Base-by-base conservation (phyloP, 495 filamentous ascomycete species). In the Aspergillus avenaceus region DNA sequence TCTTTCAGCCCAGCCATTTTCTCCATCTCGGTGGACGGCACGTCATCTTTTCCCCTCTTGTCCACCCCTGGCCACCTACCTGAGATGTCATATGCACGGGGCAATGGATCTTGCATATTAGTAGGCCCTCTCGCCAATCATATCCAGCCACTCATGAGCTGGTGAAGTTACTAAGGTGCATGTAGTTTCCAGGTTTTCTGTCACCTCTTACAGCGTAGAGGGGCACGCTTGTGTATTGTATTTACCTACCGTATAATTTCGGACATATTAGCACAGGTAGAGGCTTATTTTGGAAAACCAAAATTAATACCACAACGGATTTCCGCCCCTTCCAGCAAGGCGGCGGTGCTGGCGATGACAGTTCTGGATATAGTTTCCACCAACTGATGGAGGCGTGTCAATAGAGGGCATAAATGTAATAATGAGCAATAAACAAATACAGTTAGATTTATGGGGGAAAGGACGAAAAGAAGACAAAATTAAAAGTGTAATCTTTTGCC, bases 11-110 rank as follows among this genome's bases (percentile, higher is more conserved):
- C 19, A 18, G 6, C 32, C 32, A 27, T 1, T 28, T 19, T 16
- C 25, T 36, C 36, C 34, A 22, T 38, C 46, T 49, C 21, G 40
- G 21, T 24, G 46, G 46, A 32, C 53, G 42, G 53, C 53, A 55
- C 37, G 53, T 50, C 47, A 55, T 27, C 29, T 51, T 32, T 12
- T 12, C 42, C 42, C 42, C 26, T 45, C 26, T 45, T 32, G 29
- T 27, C 49, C 32, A 36, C 49, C 41, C 46, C 53, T 51, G 23
- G 41, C 42, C 32, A 43, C 43, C 42, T 23, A 60, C 42, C 31
- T 54, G 53, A 56, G 58, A 60, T 54, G 58, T 60, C 58, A 56
- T 60, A 56, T 60, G 59, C 59, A 61, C 49, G 54, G 49, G 58
- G 41, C 49, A 52, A 55, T 52, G 53, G 45, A 53, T 58, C 54